Percentiles rank a stretch among this genome's conserved stretches.
These are phyloP conservation scores for Sarcomyxa edulis DNA, from an alignment of 768 basidiomycete species.

Conservation along the genomic window DNA sequence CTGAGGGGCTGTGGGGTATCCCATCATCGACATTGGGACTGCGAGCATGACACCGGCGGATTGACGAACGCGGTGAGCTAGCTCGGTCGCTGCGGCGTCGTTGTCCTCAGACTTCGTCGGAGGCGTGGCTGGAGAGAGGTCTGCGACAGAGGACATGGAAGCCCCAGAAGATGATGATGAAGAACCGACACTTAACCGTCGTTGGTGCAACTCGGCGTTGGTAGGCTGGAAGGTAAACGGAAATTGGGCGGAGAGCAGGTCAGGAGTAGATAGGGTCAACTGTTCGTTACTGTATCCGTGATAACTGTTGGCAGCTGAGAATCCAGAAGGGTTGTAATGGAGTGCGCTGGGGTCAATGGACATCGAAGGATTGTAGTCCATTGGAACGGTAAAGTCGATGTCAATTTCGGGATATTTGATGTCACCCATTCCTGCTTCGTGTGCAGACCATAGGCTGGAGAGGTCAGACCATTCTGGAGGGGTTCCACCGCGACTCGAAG, in stretches of 20 bases:
- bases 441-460: slow-evolving; percentile 39
- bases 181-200: slow-evolving; percentile 48
- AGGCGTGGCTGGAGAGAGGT: slow-evolving; percentile 18
- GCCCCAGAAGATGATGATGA: slow-evolving; percentile 51
- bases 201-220: slow-evolving; percentile 21
- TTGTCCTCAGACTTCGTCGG: slow-evolving; percentile 19
- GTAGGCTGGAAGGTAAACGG: slow-evolving; percentile 16
- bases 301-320: slow-evolving; percentile 3
- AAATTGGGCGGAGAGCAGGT: slow-evolving; percentile 8
- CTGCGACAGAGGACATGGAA: slow-evolving; percentile 45
- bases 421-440: slow-evolving; percentile 20
- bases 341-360: slow-evolving; percentile 62
- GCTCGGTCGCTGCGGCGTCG: slow-evolving; percentile 26
- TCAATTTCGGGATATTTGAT: slow-evolving; percentile 31
- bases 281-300: slow-evolving; percentile 4
- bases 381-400: slow-evolving; percentile 35
- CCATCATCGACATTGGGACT: slow-evolving; percentile 22
- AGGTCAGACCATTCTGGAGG: slow-evolving; percentile 53
- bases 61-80: slow-evolving; percentile 46
- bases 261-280: slow-evolving; percentile 1
- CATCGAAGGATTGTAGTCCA: slow-evolving; percentile 56
- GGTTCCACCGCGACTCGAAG: slow-evolving; percentile 17
- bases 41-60: slow-evolving; percentile 53
- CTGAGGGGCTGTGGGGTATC: not conserved
- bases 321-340: slow-evolving; percentile 24